A percentile compares a stretch with the other conserved stretches of the same genome.
Evolutionary conservation across 1,284 basidiomycete genomes (phyloP).

Genomic region (Sparassis latifolia): DNA sequence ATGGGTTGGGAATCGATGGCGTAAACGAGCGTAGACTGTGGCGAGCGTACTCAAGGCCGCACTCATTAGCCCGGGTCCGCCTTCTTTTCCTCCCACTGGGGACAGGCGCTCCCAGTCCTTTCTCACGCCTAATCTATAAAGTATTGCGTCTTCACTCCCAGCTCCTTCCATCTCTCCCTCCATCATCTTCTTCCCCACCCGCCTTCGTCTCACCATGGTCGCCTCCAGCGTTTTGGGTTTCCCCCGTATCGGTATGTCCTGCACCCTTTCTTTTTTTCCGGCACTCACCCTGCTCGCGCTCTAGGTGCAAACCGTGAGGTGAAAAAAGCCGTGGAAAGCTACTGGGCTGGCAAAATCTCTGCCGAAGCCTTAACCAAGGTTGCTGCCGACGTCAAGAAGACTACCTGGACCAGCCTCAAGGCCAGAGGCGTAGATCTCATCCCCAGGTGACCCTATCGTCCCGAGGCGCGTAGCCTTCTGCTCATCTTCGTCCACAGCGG

Average conservation of each 20-base stretch:
- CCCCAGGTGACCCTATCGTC: constrained; percentile 66
- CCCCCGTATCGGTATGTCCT: constrained; percentile 84
- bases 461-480: not conserved
- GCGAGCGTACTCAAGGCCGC: too few species aligned
- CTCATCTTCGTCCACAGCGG: constrained; percentile 48
- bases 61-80: too few species aligned
- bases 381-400: constrained; percentile 86
- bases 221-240: constrained; percentile 90
- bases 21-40: too few species aligned
- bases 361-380: constrained; percentile 87
- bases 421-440: constrained; percentile 85
- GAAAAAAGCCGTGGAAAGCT: constrained; percentile 98
- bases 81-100: too few species aligned
- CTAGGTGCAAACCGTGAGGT: constrained; percentile 91
- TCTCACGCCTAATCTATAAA: too few species aligned
- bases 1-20: too few species aligned
- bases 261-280: not conserved
- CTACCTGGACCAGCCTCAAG: constrained; percentile 89
- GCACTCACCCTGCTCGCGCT: constrained; percentile 5
- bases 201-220: constrained; percentile 47
- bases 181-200: constrained; percentile 19
- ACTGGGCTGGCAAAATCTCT: constrained; percentile 93
- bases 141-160: too few species aligned
- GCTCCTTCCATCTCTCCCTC: constrained; percentile 12
- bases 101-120: too few species aligned